phyloP scores from a whole-genome alignment of 1,284 basidiomycete genomes.

The Dichomitus squalens region DNA sequence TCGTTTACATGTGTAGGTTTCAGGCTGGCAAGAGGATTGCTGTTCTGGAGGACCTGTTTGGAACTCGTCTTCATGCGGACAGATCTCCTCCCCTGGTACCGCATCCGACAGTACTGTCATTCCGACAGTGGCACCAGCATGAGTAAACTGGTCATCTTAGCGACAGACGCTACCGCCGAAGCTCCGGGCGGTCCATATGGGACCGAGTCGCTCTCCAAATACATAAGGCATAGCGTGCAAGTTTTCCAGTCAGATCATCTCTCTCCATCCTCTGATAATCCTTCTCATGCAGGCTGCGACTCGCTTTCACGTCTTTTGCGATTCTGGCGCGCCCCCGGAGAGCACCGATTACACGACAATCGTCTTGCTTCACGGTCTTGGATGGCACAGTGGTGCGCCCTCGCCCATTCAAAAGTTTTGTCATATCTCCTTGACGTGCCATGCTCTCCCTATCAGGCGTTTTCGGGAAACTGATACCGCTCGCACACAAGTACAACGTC shows the following conservation, averaged over 20 bases:
- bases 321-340: slow-evolving; percentile 6
- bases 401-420: background rate
- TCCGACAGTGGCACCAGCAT: too few relatives aligned
- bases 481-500: background rate
- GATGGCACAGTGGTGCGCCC: slow-evolving; percentile 24
- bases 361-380: slow-evolving; percentile 28
- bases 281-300: background rate
- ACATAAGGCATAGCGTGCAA: background rate
- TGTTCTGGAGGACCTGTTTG: too few relatives aligned
- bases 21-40: too few relatives aligned
- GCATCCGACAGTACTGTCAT: too few relatives aligned
- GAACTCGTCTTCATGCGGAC: too few relatives aligned
- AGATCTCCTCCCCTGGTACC: too few relatives aligned
- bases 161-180: too few relatives aligned
- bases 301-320: background rate
- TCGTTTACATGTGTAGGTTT: too few relatives aligned
- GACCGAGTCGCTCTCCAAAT: background rate
- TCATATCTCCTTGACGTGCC: background rate
- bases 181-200: too few relatives aligned
- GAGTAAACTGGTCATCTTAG: too few relatives aligned
- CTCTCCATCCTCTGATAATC: background rate
- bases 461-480: background rate
- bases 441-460: background rate
- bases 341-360: slow-evolving; percentile 23
- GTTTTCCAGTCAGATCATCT: too few relatives aligned